Evolutionary conservation across 345 rosid genomes (phyloP), one percentile per base, ranked within the genome.

Genomic region (Sapria himalayana): DNA sequence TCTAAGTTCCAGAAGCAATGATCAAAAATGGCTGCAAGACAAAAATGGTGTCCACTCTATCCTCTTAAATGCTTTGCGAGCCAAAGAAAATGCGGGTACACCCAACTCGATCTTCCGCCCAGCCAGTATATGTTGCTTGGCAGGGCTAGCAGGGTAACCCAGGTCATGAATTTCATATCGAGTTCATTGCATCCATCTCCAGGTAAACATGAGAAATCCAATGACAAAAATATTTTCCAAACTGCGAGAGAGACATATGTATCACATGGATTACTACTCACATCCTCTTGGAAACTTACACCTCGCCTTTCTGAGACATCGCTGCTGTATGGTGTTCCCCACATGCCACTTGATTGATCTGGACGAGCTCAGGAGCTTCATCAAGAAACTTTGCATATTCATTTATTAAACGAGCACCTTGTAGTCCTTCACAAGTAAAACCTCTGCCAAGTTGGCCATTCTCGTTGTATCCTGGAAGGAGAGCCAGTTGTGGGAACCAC

Each of bases 401-500:
- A 60, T 52, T 66, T 54, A 89, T 69, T 37, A 71, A 56, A 45
- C 70, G 79, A 59, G 85, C 74, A 51, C 77, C 62, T 54, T 84
- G 99, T 39, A 89, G 57, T 55, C 99, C 99, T 71, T 89, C 95
- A 61, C 74, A 79, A 37, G 99, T 79, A 54, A 84, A 3, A 43
- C 99, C 99, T 64, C 95, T 77, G 52, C 99, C 99, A 53, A 89
- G 95, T 53, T 82, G 95, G 52, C 95, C 98, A 60, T 60, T 65
- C 58, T 84, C 95, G 52, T 89, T 84, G 66, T 84, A 79, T 55
- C 98, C 95, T 82, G 73, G 37, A n/a, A n/a, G n/a, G n/a, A n/a
- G n/a, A n/a, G n/a, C n/a, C n/a, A n/a, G n/a, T n/a, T n/a, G n/a
- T n/a, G n/a, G n/a, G n/a, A n/a, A n/a, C n/a, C n/a, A n/a, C n/a